Evolutionary conservation across 306 rosid species (phyloP).

Genomic region (Morella rubra): DNA sequence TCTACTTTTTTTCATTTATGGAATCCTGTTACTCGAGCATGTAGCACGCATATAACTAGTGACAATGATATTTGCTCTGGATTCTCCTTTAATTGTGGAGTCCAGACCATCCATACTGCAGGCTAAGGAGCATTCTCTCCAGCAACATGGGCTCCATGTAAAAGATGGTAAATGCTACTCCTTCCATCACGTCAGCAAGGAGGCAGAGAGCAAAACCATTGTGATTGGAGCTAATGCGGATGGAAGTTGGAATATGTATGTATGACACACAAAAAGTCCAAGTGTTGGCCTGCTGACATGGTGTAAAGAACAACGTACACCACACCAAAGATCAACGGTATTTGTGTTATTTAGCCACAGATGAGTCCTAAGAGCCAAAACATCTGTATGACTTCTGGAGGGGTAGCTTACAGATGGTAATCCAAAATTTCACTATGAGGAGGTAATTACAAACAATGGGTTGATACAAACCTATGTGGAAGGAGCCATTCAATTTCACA

Average conservation of each 20-base stretch:
- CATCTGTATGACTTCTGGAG: conserved; percentile 3
- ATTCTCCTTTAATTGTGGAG: background rate
- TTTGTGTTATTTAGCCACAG: background rate
- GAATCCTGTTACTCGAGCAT: background rate
- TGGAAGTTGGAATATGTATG: too few relatives aligned
- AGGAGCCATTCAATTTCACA: conserved; percentile 67
- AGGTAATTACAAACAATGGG: conserved; percentile 6
- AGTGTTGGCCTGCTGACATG: background rate
- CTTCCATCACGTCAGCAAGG: background rate
- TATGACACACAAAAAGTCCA: too few relatives aligned
- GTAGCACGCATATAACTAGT: background rate
- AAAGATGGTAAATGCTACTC: background rate
- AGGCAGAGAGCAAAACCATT: too few relatives aligned
- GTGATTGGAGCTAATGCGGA: too few relatives aligned
- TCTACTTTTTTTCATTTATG: background rate
- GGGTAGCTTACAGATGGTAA: background rate
- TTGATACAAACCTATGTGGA: conserved; percentile 75
- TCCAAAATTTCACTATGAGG: background rate
- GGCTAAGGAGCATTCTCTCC: background rate
- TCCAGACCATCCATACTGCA: background rate
- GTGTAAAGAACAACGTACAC: background rate
- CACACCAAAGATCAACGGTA: background rate
- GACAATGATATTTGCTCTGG: background rate
- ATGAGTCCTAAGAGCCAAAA: background rate
- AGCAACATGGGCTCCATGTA: background rate